Base-by-base conservation (phyloP, 345 rosid species). In the Pseudoturritis turrita region DNA sequence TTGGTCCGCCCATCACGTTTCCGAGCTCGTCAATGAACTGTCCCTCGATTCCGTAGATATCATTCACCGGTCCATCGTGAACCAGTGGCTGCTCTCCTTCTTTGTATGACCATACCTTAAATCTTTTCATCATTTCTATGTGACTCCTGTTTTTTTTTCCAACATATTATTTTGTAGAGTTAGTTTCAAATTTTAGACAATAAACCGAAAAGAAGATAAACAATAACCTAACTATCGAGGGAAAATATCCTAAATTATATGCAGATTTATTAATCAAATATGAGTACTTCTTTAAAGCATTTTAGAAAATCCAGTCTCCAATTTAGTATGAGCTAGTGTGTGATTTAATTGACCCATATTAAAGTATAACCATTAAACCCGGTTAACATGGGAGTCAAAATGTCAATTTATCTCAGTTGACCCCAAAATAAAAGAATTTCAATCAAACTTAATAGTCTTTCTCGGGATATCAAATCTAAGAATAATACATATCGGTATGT, bases 31-130 rank as follows among this genome's bases (percentile, higher is more conserved):
- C 85, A 9, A 87, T 81, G 75, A 85, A 81, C 57, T 86, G 89
- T 12, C 90, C 90, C 9, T 86, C 94, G 5, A 82, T 81, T 6
- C 65, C 78, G 12, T 87, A 89, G n/a, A 89, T 77, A 57, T 81
- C 21, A 4, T 79, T 82, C 61, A 82, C 19, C 0, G 88, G 91
- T 3, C 85, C 88, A 4, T 15, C 29, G 51, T 89, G 91, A 65
- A 83, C 71, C 0, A 89, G 3, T 2, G 91, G 91, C 26, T 21
- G 74, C 37, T 85, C 88, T 36, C 91, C 89, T 82, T 86, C 91
- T 33, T 50, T 83, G 71, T 85, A 86, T 2, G 77, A 69, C 91
- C 89, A 88, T 1, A 84, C 65, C 70, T 79, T 85, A 60, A 87
- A 78, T 74, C 72, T 81, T 81, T 81, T 84, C 78, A 71, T 72